These are phyloP conservation scores for Cyclotella atomus DNA, from an alignment of 108 stramenopile genomes.

Conservation along the genomic window DNA sequence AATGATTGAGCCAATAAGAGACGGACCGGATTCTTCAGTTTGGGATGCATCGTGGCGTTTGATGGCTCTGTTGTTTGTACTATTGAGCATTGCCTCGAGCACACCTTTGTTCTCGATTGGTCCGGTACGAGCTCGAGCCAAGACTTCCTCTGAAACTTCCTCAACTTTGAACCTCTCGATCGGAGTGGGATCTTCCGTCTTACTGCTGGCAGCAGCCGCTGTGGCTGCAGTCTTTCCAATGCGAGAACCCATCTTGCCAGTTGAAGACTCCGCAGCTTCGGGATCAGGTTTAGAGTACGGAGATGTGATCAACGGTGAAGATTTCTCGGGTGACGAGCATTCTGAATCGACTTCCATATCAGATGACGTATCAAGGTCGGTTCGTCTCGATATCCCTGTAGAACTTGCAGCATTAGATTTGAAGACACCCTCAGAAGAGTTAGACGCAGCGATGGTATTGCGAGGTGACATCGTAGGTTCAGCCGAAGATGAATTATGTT, in stretches of 20 bases:
- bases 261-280: background rate
- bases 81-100: slow-evolving; percentile 50
- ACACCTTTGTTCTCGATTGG: slow-evolving; percentile 23
- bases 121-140: slow-evolving; percentile 15
- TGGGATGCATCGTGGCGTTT: background rate
- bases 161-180: background rate
- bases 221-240: background rate
- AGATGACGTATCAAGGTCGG: slow-evolving; percentile 1
- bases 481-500: background rate
- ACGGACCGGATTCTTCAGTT: slow-evolving; percentile 13
- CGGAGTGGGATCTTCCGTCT: background rate
- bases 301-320: slow-evolving; percentile 17
- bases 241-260: background rate
- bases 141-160: slow-evolving; percentile 1
- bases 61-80: slow-evolving; percentile 6
- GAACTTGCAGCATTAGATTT: background rate
- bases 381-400: background rate
- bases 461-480: background rate
- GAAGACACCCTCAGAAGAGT: slow-evolving; percentile 19
- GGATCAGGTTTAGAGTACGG: slow-evolving; percentile 19
- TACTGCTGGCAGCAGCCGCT: background rate
- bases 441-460: background rate
- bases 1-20: slow-evolving; percentile 34
- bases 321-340: slow-evolving; percentile 26
- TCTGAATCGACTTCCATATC: slow-evolving; percentile 22